Base-by-base conservation (phyloP, 345 rosid genomes). In the Eucalyptus fibrosa region DNA sequence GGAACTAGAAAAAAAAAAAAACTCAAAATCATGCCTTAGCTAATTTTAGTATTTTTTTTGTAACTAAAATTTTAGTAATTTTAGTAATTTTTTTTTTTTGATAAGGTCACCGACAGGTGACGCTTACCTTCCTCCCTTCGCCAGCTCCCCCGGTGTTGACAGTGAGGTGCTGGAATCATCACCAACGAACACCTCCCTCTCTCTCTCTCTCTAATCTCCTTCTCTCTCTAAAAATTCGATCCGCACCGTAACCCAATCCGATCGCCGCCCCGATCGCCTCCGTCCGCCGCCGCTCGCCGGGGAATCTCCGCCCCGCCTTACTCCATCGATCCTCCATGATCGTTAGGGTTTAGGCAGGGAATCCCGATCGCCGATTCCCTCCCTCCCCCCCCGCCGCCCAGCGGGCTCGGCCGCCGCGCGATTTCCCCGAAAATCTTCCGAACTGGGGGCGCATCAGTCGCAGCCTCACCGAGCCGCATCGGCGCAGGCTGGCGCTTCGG, bases 371-470 rank as follows among this genome's bases (percentile, higher is more conserved):
- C 83, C 47, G 47, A 69, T 69, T 34, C 13, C 81, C 69, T 18
- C 18, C 2, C 32, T 16, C 8, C 16, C n/a, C 17, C 3, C 34
- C 8, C 69, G 19, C 19, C 53, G 53, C 69, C 4, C 69, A 59
- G 65, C 65, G 65, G 65, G 65, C 56, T 53, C 56, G 24, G 24
- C 56, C 56, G 56, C 56, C 24, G 56, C 59, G 26, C 67, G 67
- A 60, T 60, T 28, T 6, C 67, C 65, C 14, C 14, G 59, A 53
- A 53, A 62, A 87, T 49, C 90, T 55, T 83, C 91, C 92, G 96
- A 94, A 91, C 99, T 98, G 99, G 99, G 99, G 96, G 98, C 98
- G 88, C 93, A 96, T 95, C 99, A 98, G 95, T 98, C 98, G 94
- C 95, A 89, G 92, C 91, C 95, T 90, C 96, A 94, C 95, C 97